Conservation (phyloP, 139 green algal genomes). For the Nannochloris sp. region DNA sequence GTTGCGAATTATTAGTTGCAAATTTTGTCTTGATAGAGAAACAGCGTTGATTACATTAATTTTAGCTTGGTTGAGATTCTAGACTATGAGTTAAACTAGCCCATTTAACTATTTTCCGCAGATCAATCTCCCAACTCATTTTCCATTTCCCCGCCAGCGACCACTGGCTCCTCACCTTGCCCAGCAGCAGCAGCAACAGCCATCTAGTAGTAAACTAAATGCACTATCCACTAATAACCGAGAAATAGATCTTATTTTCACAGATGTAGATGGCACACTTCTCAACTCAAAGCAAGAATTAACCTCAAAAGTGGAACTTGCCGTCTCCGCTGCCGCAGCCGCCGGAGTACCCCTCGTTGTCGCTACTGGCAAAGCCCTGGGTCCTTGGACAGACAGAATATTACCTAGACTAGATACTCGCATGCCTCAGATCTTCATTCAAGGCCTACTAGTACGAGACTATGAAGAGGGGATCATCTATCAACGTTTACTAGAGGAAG, state of each 20-base stretch:
- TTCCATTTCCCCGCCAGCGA: background rate
- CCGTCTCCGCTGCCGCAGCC: slow-evolving; percentile 39
- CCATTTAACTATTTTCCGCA: background rate
- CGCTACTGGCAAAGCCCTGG: slow-evolving; percentile 72
- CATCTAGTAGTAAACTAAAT: too few species aligned
- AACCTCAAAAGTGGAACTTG: slow-evolving; percentile 27
- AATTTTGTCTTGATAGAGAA: background rate
- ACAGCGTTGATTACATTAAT: background rate
- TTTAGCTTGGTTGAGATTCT: background rate
- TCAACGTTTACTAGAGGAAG: slow-evolving; percentile 31
- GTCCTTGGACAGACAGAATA: slow-evolving; percentile 52
- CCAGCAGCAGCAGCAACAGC: background rate
- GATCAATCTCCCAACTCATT: background rate
- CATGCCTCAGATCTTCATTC: slow-evolving; percentile 22
- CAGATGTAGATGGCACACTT: slow-evolving; percentile 77
- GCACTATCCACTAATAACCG: background rate
- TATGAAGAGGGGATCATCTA: slow-evolving; percentile 38
- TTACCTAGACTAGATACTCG: slow-evolving; percentile 15
- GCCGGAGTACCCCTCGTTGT: slow-evolving; percentile 64
- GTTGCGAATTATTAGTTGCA: too few species aligned
- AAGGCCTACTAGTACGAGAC: slow-evolving; percentile 58
- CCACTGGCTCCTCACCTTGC: too few species aligned
- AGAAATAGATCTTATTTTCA: slow-evolving; percentile 51
- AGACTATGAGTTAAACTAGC: background rate
- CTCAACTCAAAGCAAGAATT: slow-evolving; percentile 60